Percentiles rank a stretch among this genome's conserved stretches.
These are phyloP conservation scores for Botrytis fragariae DNA, from an alignment of 2,329 filamentous ascomycete species.

Conservation along the genomic window DNA sequence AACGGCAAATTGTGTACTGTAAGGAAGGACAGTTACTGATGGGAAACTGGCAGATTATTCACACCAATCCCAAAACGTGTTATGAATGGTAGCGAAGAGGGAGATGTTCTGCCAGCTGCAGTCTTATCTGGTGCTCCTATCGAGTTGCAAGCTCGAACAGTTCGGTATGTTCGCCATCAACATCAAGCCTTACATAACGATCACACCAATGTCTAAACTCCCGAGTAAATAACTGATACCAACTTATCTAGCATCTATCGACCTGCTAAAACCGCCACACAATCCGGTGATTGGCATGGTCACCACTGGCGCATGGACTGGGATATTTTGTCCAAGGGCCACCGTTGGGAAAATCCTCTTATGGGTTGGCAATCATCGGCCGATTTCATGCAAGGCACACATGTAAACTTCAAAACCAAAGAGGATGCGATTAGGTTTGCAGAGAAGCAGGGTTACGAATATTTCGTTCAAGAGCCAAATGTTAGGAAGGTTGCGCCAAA, in stretches of 20 bases:
- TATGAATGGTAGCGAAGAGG: constrained; percentile 86
- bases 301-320: constrained; percentile 97
- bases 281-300: constrained; percentile 83
- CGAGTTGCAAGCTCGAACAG: constrained; percentile 89
- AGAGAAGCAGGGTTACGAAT: constrained; percentile 98
- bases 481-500: constrained; percentile 82
- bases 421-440: constrained; percentile 94
- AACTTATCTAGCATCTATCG: constrained; percentile 72
- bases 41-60: constrained; percentile 63
- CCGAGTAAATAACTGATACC: constrained; percentile 23
- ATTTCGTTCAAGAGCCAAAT: constrained; percentile 97
- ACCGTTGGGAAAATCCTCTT: constrained; percentile 96
- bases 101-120: constrained; percentile 72
- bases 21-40: constrained; percentile 18
- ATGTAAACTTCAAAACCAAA: constrained; percentile 86
- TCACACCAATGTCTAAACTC: background rate
- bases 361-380: constrained; percentile 98
- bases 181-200: background rate
- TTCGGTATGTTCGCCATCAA: constrained; percentile 63
- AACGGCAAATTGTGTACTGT: background rate
- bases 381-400: constrained; percentile 92
- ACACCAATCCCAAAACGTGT: constrained; percentile 87
- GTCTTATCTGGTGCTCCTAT: constrained; percentile 88
- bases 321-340: constrained; percentile 88
- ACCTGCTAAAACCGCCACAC: constrained; percentile 89